Base-by-base conservation (phyloP, 2,329 filamentous ascomycete genomes). In the Neonectria coccinea region DNA sequence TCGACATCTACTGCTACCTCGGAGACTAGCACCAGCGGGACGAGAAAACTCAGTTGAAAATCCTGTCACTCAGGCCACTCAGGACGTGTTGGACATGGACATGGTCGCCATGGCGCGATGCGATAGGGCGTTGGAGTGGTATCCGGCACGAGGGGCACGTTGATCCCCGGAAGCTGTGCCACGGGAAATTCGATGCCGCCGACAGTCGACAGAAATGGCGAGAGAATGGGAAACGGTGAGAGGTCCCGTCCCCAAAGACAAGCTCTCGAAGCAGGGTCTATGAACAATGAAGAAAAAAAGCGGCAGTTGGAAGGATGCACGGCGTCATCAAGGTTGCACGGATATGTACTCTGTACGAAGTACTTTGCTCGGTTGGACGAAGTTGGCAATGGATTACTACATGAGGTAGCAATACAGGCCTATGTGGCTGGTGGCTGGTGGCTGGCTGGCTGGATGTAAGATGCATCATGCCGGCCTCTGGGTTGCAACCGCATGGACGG, bases 221-320 rank as follows among this genome's bases (percentile, higher is more conserved):
- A 63, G 56, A 64, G 56, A 12, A 27, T 22, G 36, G 54, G 61
- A 56, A 64, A 64, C 61, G 56, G 56, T 56, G 61, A 59, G 60
- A 54, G 50, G 50, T 55, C 36, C 22, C 10, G 10, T 12, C 31
- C 31, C 31, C 9, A 33, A 33, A n/a, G 42, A 18, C 31, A 39
- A 39, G 36, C 36, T n/a, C 36, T 29, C 42, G 20, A 31, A 36
- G 31, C 53, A 45, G 41, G 56, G 56, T 18, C 45, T 27, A 56
- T 25, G 60, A 48, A 50, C 48, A 61, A 22, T 22, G 25, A 25
- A 4, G 22, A 25, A 25, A 25, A 58, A 42, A 39, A 2, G 54
- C 47, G 22, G 29, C 41, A 50, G 51, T 41, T 31, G 58, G 31
- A 44, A 31, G 50, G 55, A 29, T 22, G 48, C 48, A 56, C 47